Base-by-base conservation (phyloP, 805 yeast species). In the Candida orba region DNA sequence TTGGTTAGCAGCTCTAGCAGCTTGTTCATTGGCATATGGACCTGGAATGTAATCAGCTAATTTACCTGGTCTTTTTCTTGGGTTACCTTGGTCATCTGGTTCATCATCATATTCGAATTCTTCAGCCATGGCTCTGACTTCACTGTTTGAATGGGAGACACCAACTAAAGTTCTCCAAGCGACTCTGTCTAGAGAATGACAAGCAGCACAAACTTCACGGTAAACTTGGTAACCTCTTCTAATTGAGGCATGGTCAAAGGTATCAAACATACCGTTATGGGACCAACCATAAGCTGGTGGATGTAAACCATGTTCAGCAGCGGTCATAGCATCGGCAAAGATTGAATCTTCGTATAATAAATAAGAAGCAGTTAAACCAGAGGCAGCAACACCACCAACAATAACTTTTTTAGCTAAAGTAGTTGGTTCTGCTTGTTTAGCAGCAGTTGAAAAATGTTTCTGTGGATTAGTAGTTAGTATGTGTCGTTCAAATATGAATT, bases 211-310 rank as follows among this genome's bases (percentile, higher is more conserved):
- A 43, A 93, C 99, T 72, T 93, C 99, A 69, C 89, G 83, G 78
- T 93, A 93, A 49, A 93, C 99, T 67, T 88, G 97, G 82, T 84
- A 93, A 58, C 99, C 99, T 79, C 99, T 89, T 77, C 99, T 86
- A 63, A 93, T 86, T 44, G 95, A 82, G 47, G 88, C 89, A 69
- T 90, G 97, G 73, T 90, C 97, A 56, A 88, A 90, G 43, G 95
- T 75, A 57, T 81, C 82, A 56, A 89, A 77, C 81, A 88, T 84
- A 56, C 97, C 97, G 60, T 77, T 80, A 71, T 91, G 98, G 36
- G 96, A 76, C 98, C 98, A 93, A 45, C 79, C 84, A 66, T 75
- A 90, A 46, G 81, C 81, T 51, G 98, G 96, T 32, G 99, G 83
- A 68, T 93, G 99, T 64, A 93, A 78, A 56, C 99, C 99, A 71